These are phyloP conservation scores for Aeminium ludgeri DNA, from an alignment of 495 filamentous ascomycete species.

Conservation along the genomic window DNA sequence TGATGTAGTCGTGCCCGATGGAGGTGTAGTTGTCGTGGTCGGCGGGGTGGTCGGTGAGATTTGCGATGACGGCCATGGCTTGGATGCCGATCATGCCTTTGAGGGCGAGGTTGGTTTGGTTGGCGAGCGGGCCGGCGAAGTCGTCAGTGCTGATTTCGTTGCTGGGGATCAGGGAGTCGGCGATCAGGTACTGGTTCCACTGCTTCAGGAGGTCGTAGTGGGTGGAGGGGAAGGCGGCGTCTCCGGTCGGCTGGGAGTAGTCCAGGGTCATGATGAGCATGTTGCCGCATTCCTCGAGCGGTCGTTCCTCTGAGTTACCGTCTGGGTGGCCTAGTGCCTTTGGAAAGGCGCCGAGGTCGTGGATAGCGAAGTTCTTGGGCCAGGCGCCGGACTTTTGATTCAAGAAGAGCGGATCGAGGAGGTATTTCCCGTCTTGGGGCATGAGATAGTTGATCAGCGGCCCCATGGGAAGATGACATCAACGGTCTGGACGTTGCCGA, in stretches of 20 bases:
- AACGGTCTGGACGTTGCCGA: slow-evolving; percentile 25
- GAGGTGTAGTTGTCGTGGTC: slow-evolving; percentile 19
- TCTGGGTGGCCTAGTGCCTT: slow-evolving; percentile 24
- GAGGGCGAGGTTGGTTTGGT: slow-evolving; percentile 26
- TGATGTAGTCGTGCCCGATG: slow-evolving; percentile 22
- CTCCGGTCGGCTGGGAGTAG: slow-evolving; percentile 33
- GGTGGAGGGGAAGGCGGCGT: slow-evolving; percentile 28
- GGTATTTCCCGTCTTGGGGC: slow-evolving; percentile 14
- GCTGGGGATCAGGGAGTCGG: slow-evolving; percentile 20
- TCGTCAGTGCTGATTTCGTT: slow-evolving; percentile 25
- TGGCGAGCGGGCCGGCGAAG: slow-evolving; percentile 21
- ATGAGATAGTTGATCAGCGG: slow-evolving; percentile 23
- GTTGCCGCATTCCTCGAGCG: slow-evolving; percentile 26
- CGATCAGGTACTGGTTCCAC: slow-evolving; percentile 22
- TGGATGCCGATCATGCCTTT: slow-evolving; percentile 27
- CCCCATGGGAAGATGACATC: slow-evolving; percentile 23
- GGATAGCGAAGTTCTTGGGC: slow-evolving; percentile 19
- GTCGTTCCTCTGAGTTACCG: slow-evolving; percentile 20
- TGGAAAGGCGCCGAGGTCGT: slow-evolving; percentile 24
- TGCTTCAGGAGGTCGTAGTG: slow-evolving; percentile 23
- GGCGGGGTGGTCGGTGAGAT: slow-evolving; percentile 13
- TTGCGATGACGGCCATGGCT: slow-evolving; percentile 23
- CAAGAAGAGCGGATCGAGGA: slow-evolving; percentile 23
- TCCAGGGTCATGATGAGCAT: slow-evolving; percentile 27
- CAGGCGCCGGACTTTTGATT: slow-evolving; percentile 21